Conservation (phyloP, 257 asterid genomes). For the Nicotiana attenuata region DNA sequence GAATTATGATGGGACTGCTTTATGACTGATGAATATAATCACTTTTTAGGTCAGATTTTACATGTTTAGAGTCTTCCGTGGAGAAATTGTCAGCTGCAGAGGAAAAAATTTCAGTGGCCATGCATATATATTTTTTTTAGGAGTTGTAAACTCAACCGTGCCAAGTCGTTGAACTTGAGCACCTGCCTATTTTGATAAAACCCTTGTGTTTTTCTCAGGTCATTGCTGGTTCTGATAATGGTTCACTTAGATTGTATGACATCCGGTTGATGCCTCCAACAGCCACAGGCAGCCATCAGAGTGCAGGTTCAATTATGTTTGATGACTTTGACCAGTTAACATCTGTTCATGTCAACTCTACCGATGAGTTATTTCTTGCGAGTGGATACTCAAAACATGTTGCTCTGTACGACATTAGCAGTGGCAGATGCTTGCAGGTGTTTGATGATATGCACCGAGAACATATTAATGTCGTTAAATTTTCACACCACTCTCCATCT, state of each 20-base stretch:
- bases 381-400: slow-evolving; percentile 89
- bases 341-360: slow-evolving; percentile 88
- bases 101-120: background rate
- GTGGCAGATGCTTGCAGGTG: slow-evolving; percentile 71
- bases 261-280: slow-evolving; percentile 39
- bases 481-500: slow-evolving; percentile 87
- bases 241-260: slow-evolving; percentile 75
- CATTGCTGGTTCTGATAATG: slow-evolving; percentile 93
- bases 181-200: background rate
- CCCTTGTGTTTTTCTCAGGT: slow-evolving; percentile 47
- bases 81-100: background rate
- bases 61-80: background rate
- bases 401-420: slow-evolving; percentile 70
- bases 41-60: background rate
- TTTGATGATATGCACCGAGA: slow-evolving; percentile 77
- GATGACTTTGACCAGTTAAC: slow-evolving; percentile 90
- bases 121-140: background rate
- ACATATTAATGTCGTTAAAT: slow-evolving; percentile 87
- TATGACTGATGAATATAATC: background rate
- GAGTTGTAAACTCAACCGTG: background rate
- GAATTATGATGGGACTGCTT: background rate
- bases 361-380: slow-evolving; percentile 85
- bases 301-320: slow-evolving; percentile 46
- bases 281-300: slow-evolving; percentile 34
- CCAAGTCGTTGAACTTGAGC: slow-evolving; percentile 1